Evolutionary conservation across 2,329 filamentous ascomycete genomes (phyloP).

Genomic region (Diaporthe eres): DNA sequence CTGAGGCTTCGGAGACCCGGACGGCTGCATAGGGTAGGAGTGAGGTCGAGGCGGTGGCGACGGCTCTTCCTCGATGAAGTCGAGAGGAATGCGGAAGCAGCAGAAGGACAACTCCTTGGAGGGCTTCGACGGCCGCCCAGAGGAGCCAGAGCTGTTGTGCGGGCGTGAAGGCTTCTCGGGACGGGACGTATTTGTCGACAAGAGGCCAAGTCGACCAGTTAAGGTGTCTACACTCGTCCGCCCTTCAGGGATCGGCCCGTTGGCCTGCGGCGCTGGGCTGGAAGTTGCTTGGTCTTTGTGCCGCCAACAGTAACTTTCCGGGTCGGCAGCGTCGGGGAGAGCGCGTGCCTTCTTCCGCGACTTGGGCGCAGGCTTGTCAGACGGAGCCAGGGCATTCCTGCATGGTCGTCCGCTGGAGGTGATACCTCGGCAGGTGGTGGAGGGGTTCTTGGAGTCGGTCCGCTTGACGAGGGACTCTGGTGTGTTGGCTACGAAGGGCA

Average conservation of each 20-base stretch:
- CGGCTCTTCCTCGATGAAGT: constrained; percentile 53
- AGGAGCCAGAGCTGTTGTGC: constrained; percentile 31
- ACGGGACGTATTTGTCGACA: constrained; percentile 70
- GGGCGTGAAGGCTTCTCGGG: constrained; percentile 46
- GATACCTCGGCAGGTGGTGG: constrained; percentile 89
- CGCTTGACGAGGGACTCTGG: constrained; percentile 85
- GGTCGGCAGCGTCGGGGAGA: constrained; percentile 66
- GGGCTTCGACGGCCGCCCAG: constrained; percentile 45
- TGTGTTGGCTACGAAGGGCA: constrained; percentile 79
- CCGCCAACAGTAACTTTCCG: constrained; percentile 90
- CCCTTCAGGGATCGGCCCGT: constrained; percentile 70
- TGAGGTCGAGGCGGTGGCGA: constrained; percentile 59
- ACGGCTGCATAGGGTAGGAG: constrained; percentile 60
- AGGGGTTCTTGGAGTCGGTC: constrained; percentile 86
- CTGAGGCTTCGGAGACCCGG: constrained; percentile 40
- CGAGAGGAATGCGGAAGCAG: constrained; percentile 65
- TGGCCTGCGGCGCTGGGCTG: constrained; percentile 59
- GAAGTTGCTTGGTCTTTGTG: constrained; percentile 87
- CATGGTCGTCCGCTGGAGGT: constrained; percentile 88
- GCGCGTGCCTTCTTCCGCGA: constrained; percentile 49
- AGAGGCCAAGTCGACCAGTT: constrained; percentile 81
- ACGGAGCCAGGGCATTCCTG: constrained; percentile 74
- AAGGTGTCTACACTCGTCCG: constrained; percentile 90
- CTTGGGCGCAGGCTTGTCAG: constrained; percentile 54
- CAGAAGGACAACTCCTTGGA: constrained; percentile 58